These are phyloP conservation scores for Pichia thaimueangensis DNA, from an alignment of 805 yeast species.

Conservation along the genomic window DNA sequence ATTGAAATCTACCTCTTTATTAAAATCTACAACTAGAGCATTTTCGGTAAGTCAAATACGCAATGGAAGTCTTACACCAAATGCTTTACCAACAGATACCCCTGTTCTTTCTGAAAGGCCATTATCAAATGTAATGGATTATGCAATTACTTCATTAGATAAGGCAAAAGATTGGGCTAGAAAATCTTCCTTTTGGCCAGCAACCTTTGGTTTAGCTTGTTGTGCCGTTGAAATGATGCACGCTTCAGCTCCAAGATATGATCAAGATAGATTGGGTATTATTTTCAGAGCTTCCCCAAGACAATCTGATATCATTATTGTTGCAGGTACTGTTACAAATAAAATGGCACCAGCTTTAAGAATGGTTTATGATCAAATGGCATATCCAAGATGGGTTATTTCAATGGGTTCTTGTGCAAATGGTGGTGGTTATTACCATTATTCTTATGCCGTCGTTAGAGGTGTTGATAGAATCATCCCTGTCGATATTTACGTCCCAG, in stretches of 20 bases:
- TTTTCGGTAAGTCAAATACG: constrained; percentile 10
- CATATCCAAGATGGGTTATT: constrained; percentile 91
- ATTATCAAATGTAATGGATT: constrained; percentile 58
- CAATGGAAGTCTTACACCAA: constrained; percentile 33
- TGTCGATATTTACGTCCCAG: constrained; percentile 86
- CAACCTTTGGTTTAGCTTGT: constrained; percentile 85
- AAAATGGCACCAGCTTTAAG: constrained; percentile 93
- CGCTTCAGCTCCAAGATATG: constrained; percentile 83
- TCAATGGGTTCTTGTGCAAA: constrained; percentile 94
- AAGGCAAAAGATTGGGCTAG: constrained; percentile 86
- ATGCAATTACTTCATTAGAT: constrained; percentile 75
- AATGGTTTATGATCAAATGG: constrained; percentile 92
- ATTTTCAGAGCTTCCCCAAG: constrained; percentile 93
- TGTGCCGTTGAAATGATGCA: constrained; percentile 97
- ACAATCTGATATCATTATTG: constrained; percentile 88
- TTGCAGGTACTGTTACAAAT: constrained; percentile 86
- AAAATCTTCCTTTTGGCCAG: constrained; percentile 90
- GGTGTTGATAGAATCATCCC: constrained; percentile 88
- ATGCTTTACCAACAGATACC: constrained; percentile 53
- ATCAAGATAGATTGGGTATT: constrained; percentile 86
- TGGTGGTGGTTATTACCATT: constrained; percentile 91
- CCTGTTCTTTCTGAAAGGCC: constrained; percentile 66
- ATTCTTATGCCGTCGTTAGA: constrained; percentile 81
- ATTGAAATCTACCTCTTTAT: neutral
- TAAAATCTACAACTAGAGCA: constrained; percentile 2